These are phyloP conservation scores for Debaryomycetaceae sp. DNA, from an alignment of 1,139 yeast species.

Conservation along the genomic window DNA sequence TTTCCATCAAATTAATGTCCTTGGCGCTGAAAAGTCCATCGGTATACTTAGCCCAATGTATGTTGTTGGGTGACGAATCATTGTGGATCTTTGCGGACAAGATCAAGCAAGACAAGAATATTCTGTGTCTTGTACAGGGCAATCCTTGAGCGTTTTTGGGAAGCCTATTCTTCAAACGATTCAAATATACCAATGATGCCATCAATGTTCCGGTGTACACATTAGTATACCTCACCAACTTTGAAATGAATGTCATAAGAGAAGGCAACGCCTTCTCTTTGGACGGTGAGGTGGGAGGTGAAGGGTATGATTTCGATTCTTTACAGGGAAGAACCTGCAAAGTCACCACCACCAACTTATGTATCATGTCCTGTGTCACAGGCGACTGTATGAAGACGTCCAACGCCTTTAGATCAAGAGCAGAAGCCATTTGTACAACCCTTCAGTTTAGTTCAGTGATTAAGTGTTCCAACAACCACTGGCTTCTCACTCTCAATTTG, in stretches of 20 bases:
- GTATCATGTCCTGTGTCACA: slow-evolving; percentile 63
- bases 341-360: slow-evolving; percentile 58
- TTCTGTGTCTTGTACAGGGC: slow-evolving; percentile 76
- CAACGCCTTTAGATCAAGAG: slow-evolving; percentile 51
- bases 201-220: slow-evolving; percentile 75
- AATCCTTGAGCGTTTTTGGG: slow-evolving; percentile 73
- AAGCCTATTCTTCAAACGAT: slow-evolving; percentile 54
- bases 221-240: slow-evolving; percentile 66
- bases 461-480: not conserved
- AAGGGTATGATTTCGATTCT: slow-evolving; percentile 32
- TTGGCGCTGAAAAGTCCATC: slow-evolving; percentile 65
- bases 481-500: not conserved
- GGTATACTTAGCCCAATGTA: slow-evolving; percentile 75
- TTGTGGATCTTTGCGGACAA: slow-evolving; percentile 71
- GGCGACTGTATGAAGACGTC: slow-evolving; percentile 53
- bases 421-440: slow-evolving; percentile 2
- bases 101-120: slow-evolving; percentile 68
- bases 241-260: slow-evolving; percentile 68
- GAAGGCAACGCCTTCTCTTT: slow-evolving; percentile 55
- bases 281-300: slow-evolving; percentile 24
- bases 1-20: slow-evolving; percentile 77
- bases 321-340: slow-evolving; percentile 60
- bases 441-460: not conserved
- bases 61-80: slow-evolving; percentile 72
- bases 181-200: slow-evolving; percentile 67